These are phyloP conservation scores for Epichloe hybrida DNA, from an alignment of 2,329 filamentous ascomycete species.

Conservation along the genomic window DNA sequence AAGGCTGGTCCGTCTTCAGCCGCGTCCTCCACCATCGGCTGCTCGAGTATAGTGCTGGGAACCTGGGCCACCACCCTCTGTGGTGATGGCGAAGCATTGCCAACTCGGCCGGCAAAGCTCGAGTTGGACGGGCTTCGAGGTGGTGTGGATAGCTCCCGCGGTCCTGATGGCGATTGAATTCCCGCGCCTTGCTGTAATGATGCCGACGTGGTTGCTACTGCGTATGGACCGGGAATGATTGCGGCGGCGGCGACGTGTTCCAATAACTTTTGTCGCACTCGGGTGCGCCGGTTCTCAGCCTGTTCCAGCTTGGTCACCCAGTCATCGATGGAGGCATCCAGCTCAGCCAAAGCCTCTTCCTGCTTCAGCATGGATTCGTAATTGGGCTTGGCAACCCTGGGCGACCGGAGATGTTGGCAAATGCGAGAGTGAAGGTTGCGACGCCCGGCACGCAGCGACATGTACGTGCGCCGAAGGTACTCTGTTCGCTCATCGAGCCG, in stretches of 20 bases:
- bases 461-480: conserved; percentile 65
- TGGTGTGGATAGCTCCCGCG: conserved; percentile 38
- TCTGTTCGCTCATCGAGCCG: conserved; percentile 66
- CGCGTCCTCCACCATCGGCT: conserved; percentile 32
- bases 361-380: conserved; percentile 65
- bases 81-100: conserved; percentile 32
- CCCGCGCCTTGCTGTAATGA: conserved; percentile 29
- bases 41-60: conserved; percentile 41
- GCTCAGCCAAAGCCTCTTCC: conserved; percentile 63
- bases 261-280: conserved; percentile 65
- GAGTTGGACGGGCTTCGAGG: conserved; percentile 7
- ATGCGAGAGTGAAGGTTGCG: conserved; percentile 66
- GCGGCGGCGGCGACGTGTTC: conserved; percentile 67
- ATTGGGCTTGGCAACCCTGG: conserved; percentile 57
- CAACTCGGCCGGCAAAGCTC: conserved; percentile 16
- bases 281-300: conserved; percentile 61
- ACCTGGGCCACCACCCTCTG: conserved; percentile 39
- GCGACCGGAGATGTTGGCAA: conserved; percentile 64
- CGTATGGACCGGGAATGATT: conserved; percentile 27
- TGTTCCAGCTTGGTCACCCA: conserved; percentile 71
- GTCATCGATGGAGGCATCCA: conserved; percentile 67
- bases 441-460: conserved; percentile 58
- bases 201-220: conserved; percentile 18
- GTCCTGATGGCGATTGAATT: conserved; percentile 20
- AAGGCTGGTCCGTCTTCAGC: conserved; percentile 12